phyloP scores from a whole-genome alignment of 2,329 filamentous ascomycete species.

The Aspergillus ochraceus region DNA sequence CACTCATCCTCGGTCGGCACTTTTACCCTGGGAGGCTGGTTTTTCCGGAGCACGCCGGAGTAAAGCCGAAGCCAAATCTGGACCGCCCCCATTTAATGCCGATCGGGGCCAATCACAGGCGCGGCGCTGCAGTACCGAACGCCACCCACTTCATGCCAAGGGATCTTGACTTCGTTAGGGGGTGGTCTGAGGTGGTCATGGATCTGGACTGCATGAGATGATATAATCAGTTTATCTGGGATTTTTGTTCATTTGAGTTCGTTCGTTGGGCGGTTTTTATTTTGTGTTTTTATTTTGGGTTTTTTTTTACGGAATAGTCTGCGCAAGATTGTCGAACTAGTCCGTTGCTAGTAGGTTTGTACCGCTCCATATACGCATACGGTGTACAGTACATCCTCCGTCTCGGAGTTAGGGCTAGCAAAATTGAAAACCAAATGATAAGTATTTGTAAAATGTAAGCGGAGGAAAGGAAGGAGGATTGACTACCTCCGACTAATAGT shows the following conservation, averaged over 20 bases:
- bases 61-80: slow-evolving; percentile 23
- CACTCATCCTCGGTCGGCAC: slow-evolving; percentile 19
- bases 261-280: too few relatives aligned
- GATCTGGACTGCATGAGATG: slow-evolving; percentile 2
- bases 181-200: slow-evolving; percentile 13
- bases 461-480: neutral
- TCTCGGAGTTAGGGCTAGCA: neutral
- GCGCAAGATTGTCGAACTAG: neutral
- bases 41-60: slow-evolving; percentile 25
- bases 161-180: slow-evolving; percentile 4
- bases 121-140: slow-evolving; percentile 3
- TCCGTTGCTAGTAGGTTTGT: neutral
- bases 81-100: neutral
- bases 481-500: too few relatives aligned
- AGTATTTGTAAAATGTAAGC: neutral
- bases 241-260: neutral
- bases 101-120: slow-evolving; percentile 4
- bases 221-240: slow-evolving; percentile 3
- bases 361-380: neutral
- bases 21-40: slow-evolving; percentile 19
- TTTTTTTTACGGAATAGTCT: too few relatives aligned
- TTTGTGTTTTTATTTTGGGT: too few relatives aligned
- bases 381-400: neutral
- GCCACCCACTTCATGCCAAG: slow-evolving; percentile 31
- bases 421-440: too few relatives aligned